These are phyloP conservation scores for Peronospora belbahrii DNA, from an alignment of 352 stramenopile species.

Conservation along the genomic window DNA sequence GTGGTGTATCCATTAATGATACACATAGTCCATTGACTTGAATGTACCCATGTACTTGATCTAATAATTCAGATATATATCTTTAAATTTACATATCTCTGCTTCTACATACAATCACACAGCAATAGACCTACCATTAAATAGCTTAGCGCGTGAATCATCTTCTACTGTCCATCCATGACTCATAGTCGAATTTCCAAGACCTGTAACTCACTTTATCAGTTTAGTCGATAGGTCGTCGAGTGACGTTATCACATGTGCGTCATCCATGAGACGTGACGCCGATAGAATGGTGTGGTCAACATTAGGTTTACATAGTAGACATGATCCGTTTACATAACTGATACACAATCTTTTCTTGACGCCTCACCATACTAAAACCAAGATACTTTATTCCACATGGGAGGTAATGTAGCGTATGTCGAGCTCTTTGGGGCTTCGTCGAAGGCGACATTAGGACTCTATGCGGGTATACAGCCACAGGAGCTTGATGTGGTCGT, in stretches of 20 bases:
- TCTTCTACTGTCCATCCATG: constrained; percentile 17
- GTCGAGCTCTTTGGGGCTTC: constrained; percentile 23
- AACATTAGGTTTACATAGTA: too few species aligned
- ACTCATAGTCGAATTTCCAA: constrained; percentile 16
- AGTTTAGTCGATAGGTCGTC: too few species aligned
- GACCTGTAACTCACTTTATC: too few species aligned
- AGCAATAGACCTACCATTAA: constrained; percentile 36
- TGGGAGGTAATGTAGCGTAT: constrained; percentile 22
- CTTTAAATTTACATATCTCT: constrained; percentile 1
- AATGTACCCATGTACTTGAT: constrained; percentile 80
- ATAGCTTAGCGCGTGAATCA: constrained; percentile 43
- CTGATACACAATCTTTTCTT: constrained; percentile 21
- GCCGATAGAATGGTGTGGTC: too few species aligned
- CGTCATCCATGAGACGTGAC: too few species aligned
- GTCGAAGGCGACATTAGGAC: constrained; percentile 28
- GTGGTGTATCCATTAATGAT: constrained; percentile 85
- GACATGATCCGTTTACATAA: constrained; percentile 20
- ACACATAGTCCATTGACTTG: constrained; percentile 70
- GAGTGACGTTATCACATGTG: too few species aligned
- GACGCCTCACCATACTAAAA: constrained; percentile 5
- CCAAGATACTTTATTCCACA: constrained; percentile 5
- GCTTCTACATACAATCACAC: neutral
- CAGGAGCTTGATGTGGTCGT: constrained; percentile 43
- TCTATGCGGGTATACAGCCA: constrained; percentile 45
- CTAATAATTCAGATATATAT: constrained; percentile 17